phyloP scores from a whole-genome alignment of 2,329 filamentous ascomycete species.

The Magnaporthales sp. region DNA sequence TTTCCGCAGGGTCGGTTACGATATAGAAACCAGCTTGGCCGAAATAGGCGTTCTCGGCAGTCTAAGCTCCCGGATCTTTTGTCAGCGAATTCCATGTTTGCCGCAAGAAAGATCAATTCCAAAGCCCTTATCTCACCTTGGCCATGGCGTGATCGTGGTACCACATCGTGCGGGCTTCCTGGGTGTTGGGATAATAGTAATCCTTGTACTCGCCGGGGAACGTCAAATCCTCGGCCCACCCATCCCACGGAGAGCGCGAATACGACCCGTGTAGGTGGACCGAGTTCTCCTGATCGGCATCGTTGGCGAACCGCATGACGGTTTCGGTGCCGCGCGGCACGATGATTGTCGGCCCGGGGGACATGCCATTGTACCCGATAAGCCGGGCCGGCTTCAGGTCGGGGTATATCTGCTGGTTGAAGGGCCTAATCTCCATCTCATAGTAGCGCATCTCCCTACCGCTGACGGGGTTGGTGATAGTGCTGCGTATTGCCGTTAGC shows the following conservation, averaged over 20 bases:
- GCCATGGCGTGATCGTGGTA: constrained; percentile 41
- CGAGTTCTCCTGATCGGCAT: constrained; percentile 30
- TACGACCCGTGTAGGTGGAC: constrained; percentile 48
- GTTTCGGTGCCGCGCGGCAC: constrained; percentile 39
- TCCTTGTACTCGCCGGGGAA: constrained; percentile 47
- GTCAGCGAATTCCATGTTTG: background rate
- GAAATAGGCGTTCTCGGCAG: constrained; percentile 45
- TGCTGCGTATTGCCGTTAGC: constrained; percentile 9
- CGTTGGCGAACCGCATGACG: constrained; percentile 45
- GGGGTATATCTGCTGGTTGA: constrained; percentile 26
- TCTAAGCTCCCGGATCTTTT: constrained; percentile 22
- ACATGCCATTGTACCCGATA: constrained; percentile 44
- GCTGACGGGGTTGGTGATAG: constrained; percentile 26
- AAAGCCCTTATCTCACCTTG: constrained; percentile 14
- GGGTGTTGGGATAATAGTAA: constrained; percentile 52
- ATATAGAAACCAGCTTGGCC: constrained; percentile 50
- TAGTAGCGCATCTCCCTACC: constrained; percentile 26
- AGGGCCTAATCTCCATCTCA: constrained; percentile 23
- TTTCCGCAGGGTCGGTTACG: constrained; percentile 39
- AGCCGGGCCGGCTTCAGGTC: constrained; percentile 21
- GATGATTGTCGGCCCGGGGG: constrained; percentile 43
- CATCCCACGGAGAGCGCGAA: constrained; percentile 37
- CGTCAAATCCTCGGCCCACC: constrained; percentile 41
- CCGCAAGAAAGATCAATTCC: background rate
- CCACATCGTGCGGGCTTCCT: constrained; percentile 45